Conservation (phyloP, 2,329 filamentous ascomycete species). For the Exophiala phaeomuriformis region DNA sequence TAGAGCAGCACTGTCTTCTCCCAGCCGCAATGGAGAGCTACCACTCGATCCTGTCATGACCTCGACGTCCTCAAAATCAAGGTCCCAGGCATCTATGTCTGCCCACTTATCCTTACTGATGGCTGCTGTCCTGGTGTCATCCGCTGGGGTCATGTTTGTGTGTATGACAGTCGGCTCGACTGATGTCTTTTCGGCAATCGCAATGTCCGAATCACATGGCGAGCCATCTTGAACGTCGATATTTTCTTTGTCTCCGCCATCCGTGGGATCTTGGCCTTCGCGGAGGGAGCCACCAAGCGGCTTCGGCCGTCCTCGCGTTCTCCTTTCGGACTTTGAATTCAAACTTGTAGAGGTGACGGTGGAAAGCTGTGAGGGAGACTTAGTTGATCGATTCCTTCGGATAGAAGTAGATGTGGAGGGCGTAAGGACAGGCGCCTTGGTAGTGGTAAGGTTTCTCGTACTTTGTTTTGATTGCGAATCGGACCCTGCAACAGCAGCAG, state of each 20-base stretch:
- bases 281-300: slow-evolving; percentile 25
- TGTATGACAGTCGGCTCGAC: not conserved
- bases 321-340: not conserved
- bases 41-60: slow-evolving; percentile 17
- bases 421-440: slow-evolving; percentile 19
- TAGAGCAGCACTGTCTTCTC: not conserved
- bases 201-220: slow-evolving; percentile 1
- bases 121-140: not conserved
- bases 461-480: slow-evolving; percentile 18
- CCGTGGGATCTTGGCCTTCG: not conserved
- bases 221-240: not conserved
- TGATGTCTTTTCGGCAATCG: not conserved
- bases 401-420: slow-evolving; percentile 18
- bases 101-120: slow-evolving; percentile 22
- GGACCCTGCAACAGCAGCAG: slow-evolving; percentile 1
- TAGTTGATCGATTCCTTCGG: slow-evolving; percentile 22
- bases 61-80: slow-evolving; percentile 27
- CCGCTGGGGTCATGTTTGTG: not conserved
- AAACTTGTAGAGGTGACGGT: slow-evolving; percentile 9
- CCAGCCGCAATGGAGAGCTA: slow-evolving; percentile 15
- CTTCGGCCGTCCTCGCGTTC: slow-evolving; percentile 9
- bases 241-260: slow-evolving; percentile 20
- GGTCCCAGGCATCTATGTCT: slow-evolving; percentile 27
- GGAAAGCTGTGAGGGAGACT: slow-evolving; percentile 25
- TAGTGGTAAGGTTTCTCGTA: slow-evolving; percentile 22